These are phyloP conservation scores for Ustulina deusta DNA, from an alignment of 2,329 filamentous ascomycete genomes.

Conservation along the genomic window DNA sequence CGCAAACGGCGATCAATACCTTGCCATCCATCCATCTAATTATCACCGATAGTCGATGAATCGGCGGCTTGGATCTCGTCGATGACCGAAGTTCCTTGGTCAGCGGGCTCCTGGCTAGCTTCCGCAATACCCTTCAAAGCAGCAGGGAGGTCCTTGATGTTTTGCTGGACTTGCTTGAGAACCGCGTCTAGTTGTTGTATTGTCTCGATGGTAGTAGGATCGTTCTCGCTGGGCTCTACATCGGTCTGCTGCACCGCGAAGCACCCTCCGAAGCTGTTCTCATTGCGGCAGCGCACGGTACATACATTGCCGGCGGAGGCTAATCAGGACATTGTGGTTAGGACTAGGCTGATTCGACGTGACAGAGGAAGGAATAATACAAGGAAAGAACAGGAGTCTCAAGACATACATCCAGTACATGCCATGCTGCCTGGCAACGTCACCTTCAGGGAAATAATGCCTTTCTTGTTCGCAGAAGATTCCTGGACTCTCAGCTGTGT, in stretches of 20 bases:
- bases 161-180: conserved; percentile 55
- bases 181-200: conserved; percentile 55
- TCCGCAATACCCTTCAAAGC: conserved; percentile 56
- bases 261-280: conserved; percentile 55
- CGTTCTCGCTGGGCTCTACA: conserved; percentile 47
- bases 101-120: conserved; percentile 46
- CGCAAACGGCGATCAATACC: no score
- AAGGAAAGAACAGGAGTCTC: neutral
- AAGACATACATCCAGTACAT: conserved; percentile 51
- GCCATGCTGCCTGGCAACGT: conserved; percentile 52
- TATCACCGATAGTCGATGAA: conserved; percentile 24
- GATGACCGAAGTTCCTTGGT: conserved; percentile 48
- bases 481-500: conserved; percentile 56
- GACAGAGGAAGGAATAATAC: neutral
- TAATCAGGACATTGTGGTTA: conserved; percentile 32
- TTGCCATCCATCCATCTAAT: neutral
- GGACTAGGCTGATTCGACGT: neutral
- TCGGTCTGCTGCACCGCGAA: conserved; percentile 59
- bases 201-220: conserved; percentile 52
- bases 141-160: conserved; percentile 56
- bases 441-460: conserved; percentile 51
- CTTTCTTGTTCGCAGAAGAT: conserved; percentile 48
- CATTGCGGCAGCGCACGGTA: conserved; percentile 57
- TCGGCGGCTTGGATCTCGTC: conserved; percentile 32
- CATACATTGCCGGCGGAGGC: conserved; percentile 59